phyloP scores from a whole-genome alignment of 768 basidiomycete genomes.

The Erythrobasidium yunnanense region DNA sequence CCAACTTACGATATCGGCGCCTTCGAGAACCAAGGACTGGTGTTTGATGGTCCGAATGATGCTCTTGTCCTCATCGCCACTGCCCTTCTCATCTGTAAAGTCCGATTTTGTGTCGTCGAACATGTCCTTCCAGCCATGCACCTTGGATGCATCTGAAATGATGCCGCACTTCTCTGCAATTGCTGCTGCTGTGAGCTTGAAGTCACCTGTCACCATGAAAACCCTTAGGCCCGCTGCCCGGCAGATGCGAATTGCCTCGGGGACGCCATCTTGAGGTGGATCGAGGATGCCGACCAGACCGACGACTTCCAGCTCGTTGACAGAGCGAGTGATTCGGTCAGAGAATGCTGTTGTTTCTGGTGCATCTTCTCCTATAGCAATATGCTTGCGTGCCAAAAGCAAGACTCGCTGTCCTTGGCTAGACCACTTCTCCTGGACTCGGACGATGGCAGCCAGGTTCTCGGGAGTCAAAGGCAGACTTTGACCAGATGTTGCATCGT shows the following conservation, averaged over 20 bases:
- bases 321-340: conserved; percentile 45
- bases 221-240: conserved; percentile 52
- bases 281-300: conserved; percentile 56
- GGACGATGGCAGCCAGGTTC: conserved; percentile 31
- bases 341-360: conserved; percentile 42
- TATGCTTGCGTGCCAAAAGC: conserved; percentile 48
- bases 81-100: conserved; percentile 37
- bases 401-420: conserved; percentile 55
- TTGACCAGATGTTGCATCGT: conserved; percentile 42
- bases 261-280: conserved; percentile 52
- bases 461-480: conserved; percentile 40
- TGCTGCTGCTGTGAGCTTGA: conserved; percentile 51
- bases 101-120: conserved; percentile 39
- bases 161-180: conserved; percentile 55
- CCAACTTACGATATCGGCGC: too few relatives aligned
- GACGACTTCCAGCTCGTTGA: conserved; percentile 49
- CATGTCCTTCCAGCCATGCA: conserved; percentile 42
- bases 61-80: not conserved
- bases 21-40: conserved; percentile 37
- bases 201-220: conserved; percentile 52
- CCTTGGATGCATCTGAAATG: conserved; percentile 43
- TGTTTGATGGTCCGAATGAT: not conserved
- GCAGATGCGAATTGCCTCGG: conserved; percentile 45
- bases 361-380: conserved; percentile 41
- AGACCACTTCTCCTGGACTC: conserved; percentile 47